Evolutionary conservation across 2,329 filamentous ascomycete genomes (phyloP), one percentile per base, ranked within the genome.

Genomic region (Tolypocladium nubicola): DNA sequence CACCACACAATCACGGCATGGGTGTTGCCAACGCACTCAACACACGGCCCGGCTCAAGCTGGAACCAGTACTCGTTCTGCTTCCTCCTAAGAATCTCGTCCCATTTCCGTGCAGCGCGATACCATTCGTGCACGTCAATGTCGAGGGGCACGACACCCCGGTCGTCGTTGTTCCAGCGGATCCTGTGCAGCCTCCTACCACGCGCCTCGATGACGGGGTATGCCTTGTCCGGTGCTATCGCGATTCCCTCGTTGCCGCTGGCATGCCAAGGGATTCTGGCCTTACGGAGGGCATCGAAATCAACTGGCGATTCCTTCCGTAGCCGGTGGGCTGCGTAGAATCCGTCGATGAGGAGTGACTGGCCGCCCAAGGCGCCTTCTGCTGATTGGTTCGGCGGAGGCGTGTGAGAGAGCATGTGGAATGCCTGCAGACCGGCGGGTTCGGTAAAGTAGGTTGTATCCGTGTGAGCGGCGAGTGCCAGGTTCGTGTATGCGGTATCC

Each of bases 381-480:
- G 65, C 76, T 58, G 63, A 72, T 58, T 61, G 57, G n/a, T 66
- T 65, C 1, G 66, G 63, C 3, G 71, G 70, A 26, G 84, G 81
- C 2, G 79, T 73, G 9, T 85, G 87, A 0, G 89, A 94, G 35
- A 97, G 81, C 52, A 97, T 78, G 68, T 99, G 94, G 71, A 99
- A 95, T 33, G 94, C 85, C 70, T 99, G 94, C 39, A 99, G 80
- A 11, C 93, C 90, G 2, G 89, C 86, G 0, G 94, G 93, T 61
- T 97, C 93, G 26, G 85, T 91, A 74, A 97, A 97, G 72, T 99
- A 97, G 1, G 93, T 96, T 8, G 84, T 97, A 73, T 99, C 94
- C 1, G 93, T 97, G 71, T 99, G 94, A 1, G 89, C 87, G 23
- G 85, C 83, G 3, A 99, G 81, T 1, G 86, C 85, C 54, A 94